phyloP scores from a whole-genome alignment of 1,284 basidiomycete genomes.

The Puccinia novopanici region DNA sequence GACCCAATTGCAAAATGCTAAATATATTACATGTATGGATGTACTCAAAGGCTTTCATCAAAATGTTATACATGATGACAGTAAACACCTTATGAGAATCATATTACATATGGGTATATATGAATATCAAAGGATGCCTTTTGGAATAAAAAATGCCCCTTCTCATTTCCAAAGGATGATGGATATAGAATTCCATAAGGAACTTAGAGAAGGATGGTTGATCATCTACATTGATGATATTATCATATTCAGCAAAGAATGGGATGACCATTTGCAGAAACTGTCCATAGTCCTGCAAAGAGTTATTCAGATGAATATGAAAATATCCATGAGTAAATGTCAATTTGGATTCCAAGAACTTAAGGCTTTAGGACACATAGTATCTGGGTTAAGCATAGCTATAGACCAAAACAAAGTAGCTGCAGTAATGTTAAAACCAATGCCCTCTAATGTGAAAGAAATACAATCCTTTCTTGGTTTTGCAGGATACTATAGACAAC shows the following conservation, averaged over 20 bases:
- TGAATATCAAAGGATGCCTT: constrained; percentile 6
- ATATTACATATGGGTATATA: neutral
- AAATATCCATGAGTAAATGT: constrained; percentile 1
- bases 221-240: neutral
- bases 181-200: neutral
- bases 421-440: constrained; percentile 60
- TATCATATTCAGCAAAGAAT: neutral
- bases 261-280: neutral
- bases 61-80: neutral
- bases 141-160: constrained; percentile 1
- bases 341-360: neutral
- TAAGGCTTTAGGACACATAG: constrained; percentile 58
- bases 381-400: constrained; percentile 55
- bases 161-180: constrained; percentile 9
- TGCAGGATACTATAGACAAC: neutral
- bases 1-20: neutral
- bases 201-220: neutral
- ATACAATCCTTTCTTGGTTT: constrained; percentile 13
- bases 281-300: neutral
- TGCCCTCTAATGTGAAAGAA: constrained; percentile 53
- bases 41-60: constrained; percentile 17
- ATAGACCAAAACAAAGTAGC: constrained; percentile 63
- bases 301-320: neutral
- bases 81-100: constrained; percentile 2
- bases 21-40: constrained; percentile 8